phyloP scores from a whole-genome alignment of 768 basidiomycete species.

The Tylopilus subfusipes region DNA sequence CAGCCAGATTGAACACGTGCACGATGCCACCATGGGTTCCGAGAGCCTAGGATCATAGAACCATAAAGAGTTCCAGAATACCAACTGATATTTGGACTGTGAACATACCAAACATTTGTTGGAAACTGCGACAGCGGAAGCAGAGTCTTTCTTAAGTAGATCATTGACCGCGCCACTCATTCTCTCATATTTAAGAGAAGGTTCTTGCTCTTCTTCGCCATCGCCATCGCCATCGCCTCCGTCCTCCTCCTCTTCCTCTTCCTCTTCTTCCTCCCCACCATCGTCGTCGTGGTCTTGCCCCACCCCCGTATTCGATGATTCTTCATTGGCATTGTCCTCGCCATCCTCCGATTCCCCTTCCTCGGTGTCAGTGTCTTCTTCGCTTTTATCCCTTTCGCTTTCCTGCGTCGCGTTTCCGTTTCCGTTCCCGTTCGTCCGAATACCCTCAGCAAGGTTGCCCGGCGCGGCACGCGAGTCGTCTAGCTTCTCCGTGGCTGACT shows the following conservation, averaged over 20 bases:
- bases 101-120: slow-evolving; percentile 63
- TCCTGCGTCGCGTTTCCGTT: slow-evolving; percentile 1
- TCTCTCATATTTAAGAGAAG: slow-evolving; percentile 86
- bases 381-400: slow-evolving; percentile 1
- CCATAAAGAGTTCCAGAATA: neutral
- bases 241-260: slow-evolving; percentile 18
- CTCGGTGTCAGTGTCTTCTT: slow-evolving; percentile 2
- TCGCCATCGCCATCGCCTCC: slow-evolving; percentile 53
- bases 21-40: slow-evolving; percentile 94
- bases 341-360: slow-evolving; percentile 6
- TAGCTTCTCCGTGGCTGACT: neutral
- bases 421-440: slow-evolving; percentile 21
- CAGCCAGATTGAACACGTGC: slow-evolving; percentile 76
- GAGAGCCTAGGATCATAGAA: slow-evolving; percentile 55
- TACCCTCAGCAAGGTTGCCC: neutral
- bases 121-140: slow-evolving; percentile 75
- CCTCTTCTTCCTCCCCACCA: slow-evolving; percentile 19
- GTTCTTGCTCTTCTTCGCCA: slow-evolving; percentile 85
- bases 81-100: neutral
- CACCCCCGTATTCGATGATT: neutral
- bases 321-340: neutral
- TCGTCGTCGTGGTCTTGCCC: slow-evolving; percentile 1
- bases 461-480: neutral
- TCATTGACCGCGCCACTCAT: slow-evolving; percentile 70
- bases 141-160: slow-evolving; percentile 84